Conservation (phyloP, 768 basidiomycete genomes). For the Lepiota subincarnata region DNA sequence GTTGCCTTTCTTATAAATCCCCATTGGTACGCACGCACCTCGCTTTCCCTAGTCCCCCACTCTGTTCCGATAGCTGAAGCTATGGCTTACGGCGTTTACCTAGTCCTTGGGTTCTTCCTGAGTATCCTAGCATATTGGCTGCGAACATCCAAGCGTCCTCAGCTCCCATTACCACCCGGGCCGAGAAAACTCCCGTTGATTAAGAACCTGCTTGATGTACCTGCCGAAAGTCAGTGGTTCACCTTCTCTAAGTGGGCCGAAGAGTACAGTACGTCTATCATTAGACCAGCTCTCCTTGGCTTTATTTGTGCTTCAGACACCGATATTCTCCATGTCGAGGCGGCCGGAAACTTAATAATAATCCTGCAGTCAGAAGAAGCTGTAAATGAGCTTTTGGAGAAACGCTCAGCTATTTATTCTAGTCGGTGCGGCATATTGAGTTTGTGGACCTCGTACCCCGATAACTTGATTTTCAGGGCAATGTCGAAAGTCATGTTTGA, state of each 20-base stretch:
- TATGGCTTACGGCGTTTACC: no score
- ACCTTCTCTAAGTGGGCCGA: slow-evolving; percentile 37
- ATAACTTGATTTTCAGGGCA: not conserved
- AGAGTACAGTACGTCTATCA: slow-evolving; percentile 27
- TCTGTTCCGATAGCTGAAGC: no score
- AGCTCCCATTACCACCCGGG: slow-evolving; percentile 32
- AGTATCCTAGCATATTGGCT: not conserved
- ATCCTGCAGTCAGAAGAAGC: slow-evolving; percentile 28
- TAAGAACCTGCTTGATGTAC: slow-evolving; percentile 41
- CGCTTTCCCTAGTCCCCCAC: no score
- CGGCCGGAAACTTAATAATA: slow-evolving; percentile 14
- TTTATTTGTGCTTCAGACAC: not conserved
- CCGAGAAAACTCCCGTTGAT: slow-evolving; percentile 39
- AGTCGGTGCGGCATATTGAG: slow-evolving; percentile 25
- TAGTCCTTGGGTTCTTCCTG: not conserved
- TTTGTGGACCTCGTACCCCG: slow-evolving; percentile 16
- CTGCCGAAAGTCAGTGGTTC: slow-evolving; percentile 36
- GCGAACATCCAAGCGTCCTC: slow-evolving; percentile 11
- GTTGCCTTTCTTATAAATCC: no score
- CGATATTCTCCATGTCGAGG: slow-evolving; percentile 4
- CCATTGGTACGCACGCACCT: no score
- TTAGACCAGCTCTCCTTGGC: not conserved
- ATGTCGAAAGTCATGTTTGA: slow-evolving; percentile 10
- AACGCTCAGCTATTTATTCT: slow-evolving; percentile 41
- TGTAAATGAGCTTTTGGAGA: slow-evolving; percentile 40